Percentiles rank a stretch among this genome's conserved stretches.
phyloP scores from a whole-genome alignment of 1,284 basidiomycete genomes.

The Mycena citricolor region DNA sequence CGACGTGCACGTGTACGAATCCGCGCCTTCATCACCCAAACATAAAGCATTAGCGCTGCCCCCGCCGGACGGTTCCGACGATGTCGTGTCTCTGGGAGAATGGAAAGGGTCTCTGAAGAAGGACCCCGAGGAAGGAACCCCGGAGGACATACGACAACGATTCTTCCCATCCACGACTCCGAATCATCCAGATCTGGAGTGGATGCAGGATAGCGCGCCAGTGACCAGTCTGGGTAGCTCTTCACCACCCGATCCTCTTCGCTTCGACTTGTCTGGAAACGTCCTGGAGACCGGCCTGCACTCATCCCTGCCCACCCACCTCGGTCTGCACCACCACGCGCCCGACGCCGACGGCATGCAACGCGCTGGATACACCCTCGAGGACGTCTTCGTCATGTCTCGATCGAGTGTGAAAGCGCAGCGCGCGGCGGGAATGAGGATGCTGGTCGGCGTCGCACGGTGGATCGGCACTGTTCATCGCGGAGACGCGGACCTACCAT shows the following conservation, averaged over 20 bases:
- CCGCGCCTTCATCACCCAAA: constrained; percentile 71
- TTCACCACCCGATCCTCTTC: constrained; percentile 35
- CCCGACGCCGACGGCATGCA: constrained; percentile 48
- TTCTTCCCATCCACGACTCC: constrained; percentile 79
- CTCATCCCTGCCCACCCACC: constrained; percentile 67
- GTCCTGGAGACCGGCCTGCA: constrained; percentile 57
- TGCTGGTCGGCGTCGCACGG: constrained; percentile 62
- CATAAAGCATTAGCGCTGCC: constrained; percentile 56
- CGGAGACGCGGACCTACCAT: constrained; percentile 25
- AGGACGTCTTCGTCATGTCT: constrained; percentile 82
- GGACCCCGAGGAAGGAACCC: constrained; percentile 67
- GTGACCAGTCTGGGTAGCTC: constrained; percentile 26
- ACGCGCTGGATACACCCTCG: constrained; percentile 85
- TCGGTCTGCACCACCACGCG: constrained; percentile 90
- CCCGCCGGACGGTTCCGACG: constrained; percentile 45
- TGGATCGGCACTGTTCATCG: constrained; percentile 35
- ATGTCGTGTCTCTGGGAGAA: constrained; percentile 53
- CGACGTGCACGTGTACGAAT: constrained; percentile 75
- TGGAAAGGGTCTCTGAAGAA: constrained; percentile 34
- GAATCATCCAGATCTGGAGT: constrained; percentile 72
- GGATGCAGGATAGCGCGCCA: constrained; percentile 52
- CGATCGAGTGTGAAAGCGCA: constrained; percentile 85
- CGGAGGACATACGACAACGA: constrained; percentile 78
- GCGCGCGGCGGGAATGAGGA: constrained; percentile 77
- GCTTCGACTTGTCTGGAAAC: constrained; percentile 76